Evolutionary conservation across 768 basidiomycete species (phyloP), one percentile per base, ranked within the genome.

Genomic region (Chalciporus pseudorubinellus): DNA sequence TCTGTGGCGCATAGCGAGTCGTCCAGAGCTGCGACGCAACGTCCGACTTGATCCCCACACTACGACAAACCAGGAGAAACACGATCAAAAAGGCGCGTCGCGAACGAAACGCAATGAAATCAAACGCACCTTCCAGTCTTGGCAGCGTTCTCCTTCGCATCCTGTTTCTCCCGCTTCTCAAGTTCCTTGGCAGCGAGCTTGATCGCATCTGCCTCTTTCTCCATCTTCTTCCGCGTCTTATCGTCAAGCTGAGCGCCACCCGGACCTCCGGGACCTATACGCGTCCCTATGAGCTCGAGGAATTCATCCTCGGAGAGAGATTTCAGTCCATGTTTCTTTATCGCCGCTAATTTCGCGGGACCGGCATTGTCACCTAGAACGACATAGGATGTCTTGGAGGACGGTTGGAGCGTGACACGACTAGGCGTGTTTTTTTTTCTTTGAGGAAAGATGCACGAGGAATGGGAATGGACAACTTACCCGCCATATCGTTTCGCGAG

Each of bases 401-500:
- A 98, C 0, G 95, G 95, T 24, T 91, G 88, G 3, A 79, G 75
- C 0, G 89, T 89, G 5, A 97, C 92, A 24, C 89, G 89, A 3
- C 95, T 97, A 3, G 26, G n/a, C 41, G 12, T 29, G 40, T 26
- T 26, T 26, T 36, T 8, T 20, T 28, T 24, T 41, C 22, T 26
- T 28, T 50, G 28, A 24, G 44, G 51, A 40, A 46, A 8, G 13
- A 43, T 4, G n/a, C 20, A 6, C 19, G 14, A 42, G 13, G 11
- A 33, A 16, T 10, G 16, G 31, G 34, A 24, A 48, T 34, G 40
- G 47, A 22, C n/a, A 2, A 75, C 90, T 55, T 44, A 93, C 95
- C 85, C 95, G 60, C 93, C 93, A 63, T 84, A 93, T 5, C 94
- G 90, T 68, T 99, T 98, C 0, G 88, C 95, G 6, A 95, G 69